phyloP scores from a whole-genome alignment of 306 rosid species.

The Mimosa pudica region DNA sequence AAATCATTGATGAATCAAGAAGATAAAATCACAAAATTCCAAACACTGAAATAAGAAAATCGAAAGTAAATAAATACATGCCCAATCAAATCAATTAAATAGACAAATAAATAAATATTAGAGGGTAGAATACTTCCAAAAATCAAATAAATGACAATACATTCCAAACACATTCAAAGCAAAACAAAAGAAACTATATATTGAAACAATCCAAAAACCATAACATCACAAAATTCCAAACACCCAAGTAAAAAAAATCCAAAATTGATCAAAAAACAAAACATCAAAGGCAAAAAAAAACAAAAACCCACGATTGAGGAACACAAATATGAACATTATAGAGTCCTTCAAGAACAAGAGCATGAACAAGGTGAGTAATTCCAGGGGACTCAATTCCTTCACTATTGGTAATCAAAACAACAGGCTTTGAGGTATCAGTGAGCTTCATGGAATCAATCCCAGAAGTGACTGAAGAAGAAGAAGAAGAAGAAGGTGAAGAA shows the following conservation, averaged over 20 bases:
- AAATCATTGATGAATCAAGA: background rate
- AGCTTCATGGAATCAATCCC: background rate
- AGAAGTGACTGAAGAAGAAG: conserved; percentile 40
- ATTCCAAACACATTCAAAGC: no score
- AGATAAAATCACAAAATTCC: background rate
- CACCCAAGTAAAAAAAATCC: no score
- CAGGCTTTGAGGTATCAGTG: conserved; percentile 54
- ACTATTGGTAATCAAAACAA: conserved; percentile 66
- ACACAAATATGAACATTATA: conserved; percentile 91
- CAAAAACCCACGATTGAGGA: conserved; percentile 90
- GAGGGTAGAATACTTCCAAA: no score
- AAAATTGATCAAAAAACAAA: no score
- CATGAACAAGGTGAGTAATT: conserved; percentile 70
- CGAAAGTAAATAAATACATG: background rate
- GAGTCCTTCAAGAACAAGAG: conserved; percentile 70
- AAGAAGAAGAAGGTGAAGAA: conserved; percentile 43
- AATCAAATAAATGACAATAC: no score
- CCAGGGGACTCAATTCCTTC: conserved; percentile 91
- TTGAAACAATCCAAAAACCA: no score
- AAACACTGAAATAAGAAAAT: conserved; percentile 2
- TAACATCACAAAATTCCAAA: no score
- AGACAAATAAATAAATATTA: background rate
- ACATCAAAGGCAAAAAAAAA: no score
- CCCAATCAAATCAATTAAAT: background rate
- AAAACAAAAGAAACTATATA: no score